phyloP scores from a whole-genome alignment of 1,139 yeast species.

The Pneumocystis canis region DNA sequence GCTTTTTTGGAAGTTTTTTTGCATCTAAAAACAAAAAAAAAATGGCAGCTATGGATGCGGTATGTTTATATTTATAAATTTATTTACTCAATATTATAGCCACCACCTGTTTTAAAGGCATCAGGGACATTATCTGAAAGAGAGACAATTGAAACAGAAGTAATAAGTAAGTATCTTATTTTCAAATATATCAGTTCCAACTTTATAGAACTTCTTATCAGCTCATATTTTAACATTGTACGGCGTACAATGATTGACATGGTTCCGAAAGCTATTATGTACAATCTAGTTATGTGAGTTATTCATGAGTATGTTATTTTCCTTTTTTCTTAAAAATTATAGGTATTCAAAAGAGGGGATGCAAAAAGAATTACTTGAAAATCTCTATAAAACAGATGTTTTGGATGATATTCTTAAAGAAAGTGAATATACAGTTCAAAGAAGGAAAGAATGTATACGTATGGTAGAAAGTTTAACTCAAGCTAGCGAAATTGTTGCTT shows the following conservation, averaged over 20 bases:
- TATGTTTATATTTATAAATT: not conserved
- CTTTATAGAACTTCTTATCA: slow-evolving; percentile 47
- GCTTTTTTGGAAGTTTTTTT: slow-evolving; percentile 91
- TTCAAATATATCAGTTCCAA: not conserved
- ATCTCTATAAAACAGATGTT: slow-evolving; percentile 64
- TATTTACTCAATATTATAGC: slow-evolving; percentile 33
- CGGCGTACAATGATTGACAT: slow-evolving; percentile 86
- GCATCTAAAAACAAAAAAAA: slow-evolving; percentile 86
- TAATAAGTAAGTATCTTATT: slow-evolving; percentile 36
- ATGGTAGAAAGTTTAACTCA: slow-evolving; percentile 84
- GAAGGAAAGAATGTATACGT: slow-evolving; percentile 86
- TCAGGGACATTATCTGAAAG: slow-evolving; percentile 90
- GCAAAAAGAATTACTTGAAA: slow-evolving; percentile 78
- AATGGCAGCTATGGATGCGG: slow-evolving; percentile 72
- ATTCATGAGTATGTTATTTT: slow-evolving; percentile 5
- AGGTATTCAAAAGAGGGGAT: slow-evolving; percentile 58
- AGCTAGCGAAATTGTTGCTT: slow-evolving; percentile 80
- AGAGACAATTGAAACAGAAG: slow-evolving; percentile 93
- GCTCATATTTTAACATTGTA: slow-evolving; percentile 81
- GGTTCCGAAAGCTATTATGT: slow-evolving; percentile 89
- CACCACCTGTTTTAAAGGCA: slow-evolving; percentile 89
- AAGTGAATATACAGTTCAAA: slow-evolving; percentile 80
- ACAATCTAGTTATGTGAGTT: slow-evolving; percentile 47
- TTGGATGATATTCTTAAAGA: slow-evolving; percentile 73
- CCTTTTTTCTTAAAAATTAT: not conserved